Base-by-base conservation (phyloP, 495 filamentous ascomycete genomes). In the Chaetomium tenue region DNA sequence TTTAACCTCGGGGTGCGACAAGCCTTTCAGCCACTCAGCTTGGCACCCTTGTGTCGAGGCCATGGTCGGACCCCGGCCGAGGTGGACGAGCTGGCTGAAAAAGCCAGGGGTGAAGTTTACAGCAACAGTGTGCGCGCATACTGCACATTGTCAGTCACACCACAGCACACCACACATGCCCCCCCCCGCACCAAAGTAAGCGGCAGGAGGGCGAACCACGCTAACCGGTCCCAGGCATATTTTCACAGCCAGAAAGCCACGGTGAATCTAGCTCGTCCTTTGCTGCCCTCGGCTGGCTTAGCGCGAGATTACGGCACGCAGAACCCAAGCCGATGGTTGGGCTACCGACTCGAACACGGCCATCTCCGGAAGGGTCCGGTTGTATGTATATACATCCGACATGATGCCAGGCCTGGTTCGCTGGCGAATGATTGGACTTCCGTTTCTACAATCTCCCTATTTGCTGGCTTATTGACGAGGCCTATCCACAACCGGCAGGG, bases 1-100 rank as follows among this genome's bases (percentile, higher is more conserved):
- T 97, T 94, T 73, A 91, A 92, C 69, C 78, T 95, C 22, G 89
- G 85, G 15, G 74, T 95, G 53, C 86, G 81, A 3, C 83, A 89
- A 66, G 90, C 89, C 18, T 79, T 96, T 50, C 85, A 93, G 63
- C 86, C 87, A 9, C 75, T 95, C 48, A 88, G 86, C 63, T 70
- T 96, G 67, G 92, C 84, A 1, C 88, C 93, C 5, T 82, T 97
- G 69, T 88, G 81, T 42, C 82, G 91, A 63, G 82, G 87, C 15
- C 81, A 83, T 57, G 76, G 78, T 23, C 93, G 87, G 84, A 78
- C 84, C 9, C 63, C 80, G n/a, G 81, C 87, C n/a, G 83, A 89
- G 63, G 87, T 96, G 47, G 75, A 80, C 51, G 79, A 82, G 33
- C 74, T 93, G 5, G 70, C 87, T 11, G 72, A 80, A 12, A 84